Base-by-base conservation (phyloP, 1,139 yeast genomes). In the Schizosaccharomyces versatilis region DNA sequence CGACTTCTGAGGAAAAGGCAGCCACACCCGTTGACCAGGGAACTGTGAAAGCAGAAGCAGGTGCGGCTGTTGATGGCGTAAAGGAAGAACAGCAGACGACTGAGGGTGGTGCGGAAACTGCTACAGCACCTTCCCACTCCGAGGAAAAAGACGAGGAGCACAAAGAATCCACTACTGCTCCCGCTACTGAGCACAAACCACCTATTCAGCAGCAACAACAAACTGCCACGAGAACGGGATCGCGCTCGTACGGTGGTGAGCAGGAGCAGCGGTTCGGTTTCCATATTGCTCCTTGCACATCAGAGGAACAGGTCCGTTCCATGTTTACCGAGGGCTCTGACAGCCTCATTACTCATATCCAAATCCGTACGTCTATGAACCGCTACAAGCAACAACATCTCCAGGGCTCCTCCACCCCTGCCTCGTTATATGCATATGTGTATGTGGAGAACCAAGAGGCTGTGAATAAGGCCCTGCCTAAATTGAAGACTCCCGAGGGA, bases 301-400 rank as follows among this genome's bases (percentile, higher is more conserved):
- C 52, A 14, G 52, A 49, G 36, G 52, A 49, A n/a, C 39, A 49
- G 19, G 52, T 38, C 15, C 52, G 52, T 14, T 49, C 52, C 17
- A 19, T 15, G 32, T 49, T 49, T 24, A 49, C 40, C 14, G 52
- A 49, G n/a, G 52, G 52, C 14, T 14, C 52, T 8, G 42, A 39
- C 17, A 14, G 40, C 15, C 32, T 39, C 14, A 49, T 39, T 32
- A 49, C 42, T 10, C 10, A 15, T 38, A 38, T 38, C 36, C 41
- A 38, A 49, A 49, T 38, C 36, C 42, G 42, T 38, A 49, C 41
- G 10, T 38, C 41, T 1, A 32, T 14, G 24, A 49, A 39, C 41
- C 41, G 42, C 7, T 14, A 49, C 52, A 49, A 38, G 10, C 19
- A 38, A 5, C 17, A n/a, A 8, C 32, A 32, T 1, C 24, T 24